These are phyloP conservation scores for Yamadazyma takamatsuzukensis DNA, from an alignment of 805 yeast genomes.

Conservation along the genomic window DNA sequence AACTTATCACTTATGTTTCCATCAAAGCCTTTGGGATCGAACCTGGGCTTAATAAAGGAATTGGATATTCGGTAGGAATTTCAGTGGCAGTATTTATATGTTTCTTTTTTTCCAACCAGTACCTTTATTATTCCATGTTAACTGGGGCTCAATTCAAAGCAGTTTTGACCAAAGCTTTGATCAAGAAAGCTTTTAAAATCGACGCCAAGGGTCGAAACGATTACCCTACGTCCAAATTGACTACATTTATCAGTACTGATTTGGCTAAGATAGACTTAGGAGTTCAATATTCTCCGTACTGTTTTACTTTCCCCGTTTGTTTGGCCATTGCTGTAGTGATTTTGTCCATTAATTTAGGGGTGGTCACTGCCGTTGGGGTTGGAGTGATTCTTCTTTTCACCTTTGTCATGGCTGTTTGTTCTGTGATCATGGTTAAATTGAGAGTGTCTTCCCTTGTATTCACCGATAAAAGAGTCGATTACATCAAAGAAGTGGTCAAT, in stretches of 20 bases:
- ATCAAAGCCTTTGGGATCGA: slow-evolving; percentile 22
- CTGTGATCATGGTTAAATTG: slow-evolving; percentile 48
- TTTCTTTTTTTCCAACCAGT: slow-evolving; percentile 48
- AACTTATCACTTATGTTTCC: slow-evolving; percentile 34
- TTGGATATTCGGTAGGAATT: slow-evolving; percentile 39
- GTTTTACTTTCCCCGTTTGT: slow-evolving; percentile 61
- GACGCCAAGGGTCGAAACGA: slow-evolving; percentile 54
- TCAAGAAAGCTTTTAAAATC: slow-evolving; percentile 63
- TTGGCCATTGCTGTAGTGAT: slow-evolving; percentile 61
- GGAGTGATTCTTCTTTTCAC: slow-evolving; percentile 54
- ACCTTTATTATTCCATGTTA: slow-evolving; percentile 55
- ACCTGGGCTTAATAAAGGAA: slow-evolving; percentile 26
- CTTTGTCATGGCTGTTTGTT: slow-evolving; percentile 38
- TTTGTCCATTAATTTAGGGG: slow-evolving; percentile 66
- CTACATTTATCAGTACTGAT: slow-evolving; percentile 78
- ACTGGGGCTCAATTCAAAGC: slow-evolving; percentile 76
- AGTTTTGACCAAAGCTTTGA: slow-evolving; percentile 63
- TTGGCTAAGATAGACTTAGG: slow-evolving; percentile 77
- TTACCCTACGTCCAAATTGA: slow-evolving; percentile 66
- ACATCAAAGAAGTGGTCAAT: slow-evolving; percentile 73
- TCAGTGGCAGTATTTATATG: slow-evolving; percentile 22
- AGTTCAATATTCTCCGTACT: slow-evolving; percentile 59
- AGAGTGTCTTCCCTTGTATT: slow-evolving; percentile 54
- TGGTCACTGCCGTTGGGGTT: slow-evolving; percentile 66
- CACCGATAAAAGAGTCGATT: slow-evolving; percentile 74